phyloP scores from a whole-genome alignment of 768 basidiomycete species.

The Kwoniella shandongensis region DNA sequence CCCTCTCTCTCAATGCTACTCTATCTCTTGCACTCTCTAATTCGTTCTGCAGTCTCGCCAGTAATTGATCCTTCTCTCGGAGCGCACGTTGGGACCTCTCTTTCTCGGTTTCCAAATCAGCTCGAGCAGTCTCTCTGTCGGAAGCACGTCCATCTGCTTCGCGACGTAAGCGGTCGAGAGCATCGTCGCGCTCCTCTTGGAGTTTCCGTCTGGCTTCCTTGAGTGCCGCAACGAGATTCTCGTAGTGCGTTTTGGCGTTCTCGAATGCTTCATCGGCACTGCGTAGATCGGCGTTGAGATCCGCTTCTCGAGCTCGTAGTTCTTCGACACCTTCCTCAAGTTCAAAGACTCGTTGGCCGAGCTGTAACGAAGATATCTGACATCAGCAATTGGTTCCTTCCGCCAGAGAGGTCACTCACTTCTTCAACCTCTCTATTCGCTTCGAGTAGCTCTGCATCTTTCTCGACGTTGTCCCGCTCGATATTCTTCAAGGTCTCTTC shows the following conservation, averaged over 20 bases:
- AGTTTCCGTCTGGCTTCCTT: slow-evolving; percentile 66
- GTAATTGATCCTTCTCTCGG: slow-evolving; percentile 39
- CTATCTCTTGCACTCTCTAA: slow-evolving; percentile 54
- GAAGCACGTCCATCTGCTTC: slow-evolving; percentile 20
- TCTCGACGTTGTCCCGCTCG: slow-evolving; percentile 73
- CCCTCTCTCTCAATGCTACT: slow-evolving; percentile 70
- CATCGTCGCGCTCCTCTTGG: slow-evolving; percentile 31
- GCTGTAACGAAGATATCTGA: slow-evolving; percentile 31
- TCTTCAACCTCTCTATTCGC: slow-evolving; percentile 76
- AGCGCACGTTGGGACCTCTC: slow-evolving; percentile 25
- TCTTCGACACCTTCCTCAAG: slow-evolving; percentile 83
- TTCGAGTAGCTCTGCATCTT: slow-evolving; percentile 72
- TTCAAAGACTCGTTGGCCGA: slow-evolving; percentile 70
- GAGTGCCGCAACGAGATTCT: slow-evolving; percentile 72
- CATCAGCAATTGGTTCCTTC: background rate
- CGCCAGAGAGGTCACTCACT: slow-evolving; percentile 54
- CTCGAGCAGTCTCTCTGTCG: slow-evolving; percentile 19
- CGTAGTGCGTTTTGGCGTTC: slow-evolving; percentile 61
- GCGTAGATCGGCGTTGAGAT: slow-evolving; percentile 61
- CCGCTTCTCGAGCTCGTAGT: slow-evolving; percentile 40
- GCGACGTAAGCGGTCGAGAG: slow-evolving; percentile 8
- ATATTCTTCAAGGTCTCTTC: slow-evolving; percentile 59
- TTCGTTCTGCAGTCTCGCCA: slow-evolving; percentile 39
- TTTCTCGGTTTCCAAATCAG: slow-evolving; percentile 27
- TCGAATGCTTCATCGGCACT: slow-evolving; percentile 58